Conservation (phyloP, 371 early-diverging fungal genomes). For the Rhizopus delemar region DNA sequence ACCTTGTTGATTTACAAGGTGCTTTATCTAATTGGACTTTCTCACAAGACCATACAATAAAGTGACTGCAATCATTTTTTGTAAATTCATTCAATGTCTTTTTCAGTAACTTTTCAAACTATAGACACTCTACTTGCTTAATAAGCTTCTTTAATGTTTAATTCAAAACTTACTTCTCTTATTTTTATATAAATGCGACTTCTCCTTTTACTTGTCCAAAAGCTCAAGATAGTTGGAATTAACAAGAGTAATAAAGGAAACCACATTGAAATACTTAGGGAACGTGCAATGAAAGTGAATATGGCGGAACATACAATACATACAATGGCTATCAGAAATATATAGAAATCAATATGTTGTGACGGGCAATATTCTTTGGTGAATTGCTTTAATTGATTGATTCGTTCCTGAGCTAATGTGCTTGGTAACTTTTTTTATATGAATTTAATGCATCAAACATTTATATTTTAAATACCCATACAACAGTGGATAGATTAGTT, state of each 20-base stretch:
- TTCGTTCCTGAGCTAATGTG: conserved; percentile 22
- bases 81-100: conserved; percentile 39
- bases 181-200: conserved; percentile 26
- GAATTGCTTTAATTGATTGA: conserved; percentile 24
- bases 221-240: conserved; percentile 40
- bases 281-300: conserved; percentile 43
- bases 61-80: conserved; percentile 29
- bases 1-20: conserved; percentile 19
- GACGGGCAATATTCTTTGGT: conserved; percentile 36
- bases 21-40: conserved; percentile 17
- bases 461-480: conserved; percentile 14
- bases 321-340: conserved; percentile 34
- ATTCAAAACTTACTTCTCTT: conserved; percentile 27
- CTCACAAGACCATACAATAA: conserved; percentile 33
- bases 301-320: conserved; percentile 44
- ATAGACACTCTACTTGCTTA: neutral
- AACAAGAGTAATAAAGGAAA: conserved; percentile 43
- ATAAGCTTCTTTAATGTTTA: neutral
- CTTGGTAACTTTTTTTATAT: conserved; percentile 21
- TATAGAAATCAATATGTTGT: conserved; percentile 42
- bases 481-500: conserved; percentile 23
- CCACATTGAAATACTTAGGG: conserved; percentile 49
- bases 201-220: conserved; percentile 45
- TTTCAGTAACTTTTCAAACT: conserved; percentile 43
- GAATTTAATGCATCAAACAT: neutral